Conservation (phyloP, 345 rosid genomes). For the Fremontodendron californicum region DNA sequence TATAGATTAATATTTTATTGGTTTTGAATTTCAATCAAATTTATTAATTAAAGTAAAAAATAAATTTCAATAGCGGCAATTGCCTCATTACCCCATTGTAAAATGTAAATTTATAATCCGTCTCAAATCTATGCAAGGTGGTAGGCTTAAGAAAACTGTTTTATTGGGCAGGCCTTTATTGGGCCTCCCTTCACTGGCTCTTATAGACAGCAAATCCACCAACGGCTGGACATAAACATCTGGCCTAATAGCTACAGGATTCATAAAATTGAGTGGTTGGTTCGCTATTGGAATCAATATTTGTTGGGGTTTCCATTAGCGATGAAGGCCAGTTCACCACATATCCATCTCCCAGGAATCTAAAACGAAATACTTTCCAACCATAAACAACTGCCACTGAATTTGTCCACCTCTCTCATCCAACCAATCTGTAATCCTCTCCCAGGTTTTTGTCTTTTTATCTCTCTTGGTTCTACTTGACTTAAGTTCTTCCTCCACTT, state of each 20-base stretch:
- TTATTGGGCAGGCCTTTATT: neutral
- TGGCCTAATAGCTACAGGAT: neutral
- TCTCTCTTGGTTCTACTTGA: neutral
- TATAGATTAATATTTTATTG: too few species aligned
- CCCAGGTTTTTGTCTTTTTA: neutral
- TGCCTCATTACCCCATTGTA: too few species aligned
- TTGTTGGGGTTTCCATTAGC: neutral
- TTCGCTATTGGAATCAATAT: neutral
- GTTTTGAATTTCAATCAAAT: too few species aligned
- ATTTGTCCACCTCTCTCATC: neutral
- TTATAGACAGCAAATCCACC: neutral
- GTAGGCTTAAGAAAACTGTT: too few species aligned
- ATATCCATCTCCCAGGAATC: slow-evolving; percentile 3
- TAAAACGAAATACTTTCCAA: neutral
- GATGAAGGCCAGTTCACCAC: neutral
- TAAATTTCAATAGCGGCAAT: too few species aligned
- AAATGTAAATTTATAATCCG: too few species aligned
- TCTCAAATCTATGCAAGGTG: too few species aligned
- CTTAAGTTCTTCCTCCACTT: neutral
- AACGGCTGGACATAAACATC: neutral
- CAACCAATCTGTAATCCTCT: slow-evolving; percentile 13
- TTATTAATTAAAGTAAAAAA: too few species aligned
- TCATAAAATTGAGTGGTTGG: neutral
- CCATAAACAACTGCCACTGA: slow-evolving; percentile 5
- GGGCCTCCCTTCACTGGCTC: neutral